phyloP scores from a whole-genome alignment of 345 rosid species.

The Euphorbia peplus region DNA sequence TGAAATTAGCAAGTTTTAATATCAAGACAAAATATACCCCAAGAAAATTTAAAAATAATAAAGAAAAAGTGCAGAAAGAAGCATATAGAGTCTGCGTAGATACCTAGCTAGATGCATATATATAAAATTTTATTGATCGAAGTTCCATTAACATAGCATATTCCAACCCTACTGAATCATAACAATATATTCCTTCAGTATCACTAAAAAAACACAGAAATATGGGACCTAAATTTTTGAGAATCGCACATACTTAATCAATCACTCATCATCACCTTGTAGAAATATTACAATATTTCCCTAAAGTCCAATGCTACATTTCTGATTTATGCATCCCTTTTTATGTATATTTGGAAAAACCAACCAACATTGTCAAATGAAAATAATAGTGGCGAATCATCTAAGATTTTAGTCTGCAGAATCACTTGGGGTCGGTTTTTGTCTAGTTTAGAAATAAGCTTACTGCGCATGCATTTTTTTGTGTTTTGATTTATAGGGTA shows the following conservation, averaged over 20 bases:
- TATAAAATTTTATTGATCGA: too few species aligned
- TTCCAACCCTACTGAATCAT: neutral
- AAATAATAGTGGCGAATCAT: neutral
- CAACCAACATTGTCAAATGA: neutral
- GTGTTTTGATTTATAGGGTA: too few species aligned
- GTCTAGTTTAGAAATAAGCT: neutral
- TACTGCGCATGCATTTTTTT: constrained; percentile 1
- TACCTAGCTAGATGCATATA: neutral
- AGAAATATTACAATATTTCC: neutral
- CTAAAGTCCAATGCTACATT: neutral
- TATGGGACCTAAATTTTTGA: constrained; percentile 29
- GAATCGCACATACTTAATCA: constrained; percentile 30
- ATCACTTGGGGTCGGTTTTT: neutral
- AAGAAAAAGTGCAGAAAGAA: too few species aligned
- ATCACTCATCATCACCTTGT: constrained; percentile 27
- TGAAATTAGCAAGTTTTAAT: too few species aligned
- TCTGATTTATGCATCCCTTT: too few species aligned
- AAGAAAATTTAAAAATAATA: too few species aligned
- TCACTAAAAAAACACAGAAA: neutral
- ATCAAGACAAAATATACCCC: too few species aligned
- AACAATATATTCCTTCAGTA: neutral
- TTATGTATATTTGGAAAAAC: too few species aligned
- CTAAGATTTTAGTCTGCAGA: neutral
- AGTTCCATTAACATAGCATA: neutral
- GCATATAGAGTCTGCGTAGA: neutral